Evolutionary conservation across 371 early-diverging fungal genomes (phyloP), one percentile per base, ranked within the genome.

Genomic region (Fennellomyces sp.): DNA sequence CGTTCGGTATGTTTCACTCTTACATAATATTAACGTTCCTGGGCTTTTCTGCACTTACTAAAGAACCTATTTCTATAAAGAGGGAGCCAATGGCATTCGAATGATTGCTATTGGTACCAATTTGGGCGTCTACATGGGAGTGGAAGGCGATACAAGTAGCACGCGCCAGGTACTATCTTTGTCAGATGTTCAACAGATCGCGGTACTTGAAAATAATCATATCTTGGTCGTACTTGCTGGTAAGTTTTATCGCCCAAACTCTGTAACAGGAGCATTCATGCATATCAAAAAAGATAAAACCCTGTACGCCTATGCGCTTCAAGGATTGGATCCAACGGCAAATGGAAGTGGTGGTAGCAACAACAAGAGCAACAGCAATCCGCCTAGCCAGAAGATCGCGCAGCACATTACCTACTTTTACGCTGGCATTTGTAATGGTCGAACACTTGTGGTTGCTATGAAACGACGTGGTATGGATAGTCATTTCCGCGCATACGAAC

Each of bases 31-130:
- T 13, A 13, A 6, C 17, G 2, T 11, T 39, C 13, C 2, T 47
- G 26, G 3, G 19, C 35, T 25, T 38, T 31, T 21, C 45, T 12
- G 5, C 11, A 10, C 42, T 39, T 31, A 54, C 2, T 28, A 27
- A 4, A 38, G 21, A 29, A 26, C 35, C 23, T 5, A 17, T 12
- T 17, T 12, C 52, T 15, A 19, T 26, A 19, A 36, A 78, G 78
- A 59, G 35, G 75, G 73, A 8, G 52, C 72, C n/a, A 67, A 66
- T 25, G 72, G 70, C 49, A 83, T 85, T 56, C 84, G 82, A 5
- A 80, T 85, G 65, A 76, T 92, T 51, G 88, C 86, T 10, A 72
- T 95, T 26, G 95, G 93, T 29, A 92, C 95, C 1, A 91, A 92
- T 53, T 65, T 78, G 25, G 95, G 97, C 12, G 73, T 96, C n/a